Evolutionary conservation across 1,139 yeast genomes (phyloP), one percentile per base, ranked within the genome.

Genomic region (Blastobotrys persicus): DNA sequence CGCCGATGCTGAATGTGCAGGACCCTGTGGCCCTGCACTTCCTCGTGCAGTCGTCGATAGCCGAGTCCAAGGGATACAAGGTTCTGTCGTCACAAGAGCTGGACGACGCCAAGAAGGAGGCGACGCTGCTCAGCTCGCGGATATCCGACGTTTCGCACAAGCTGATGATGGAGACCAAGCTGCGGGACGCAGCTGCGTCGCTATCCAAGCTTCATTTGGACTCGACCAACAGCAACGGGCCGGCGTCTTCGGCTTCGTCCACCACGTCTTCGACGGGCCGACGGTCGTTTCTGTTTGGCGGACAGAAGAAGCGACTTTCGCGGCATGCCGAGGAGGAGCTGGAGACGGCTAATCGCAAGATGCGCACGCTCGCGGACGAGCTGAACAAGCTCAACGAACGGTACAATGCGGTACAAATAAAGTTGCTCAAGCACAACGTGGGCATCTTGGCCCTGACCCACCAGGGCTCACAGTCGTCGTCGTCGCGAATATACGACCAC

Each of bases 301-400:
- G 53, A 23, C 31, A 41, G n/a, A 52, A 52, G 31, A 60, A 59
- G 45, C 56, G 71, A 31, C 54, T 63, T 33, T 65, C 68, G 13
- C 54, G 57, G 40, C 69, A 66, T 44, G 71, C 70, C 7, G 66
- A 59, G 18, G 70, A 66, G 4, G 72, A 68, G 53, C 56, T 57
- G 16, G 64, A 58, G 23, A 48, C 57, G 18, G 59, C 68, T 1
- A 53, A 50, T 33, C 59, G 58, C 35, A 60, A 59, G 33, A 62
- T 68, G 31, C 51, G 48, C 6, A 51, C 49, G 1, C 50, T 68
- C 16, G 61, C 63, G 48, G 44, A 41, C 7, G 62, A 59, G 34
- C 50, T 55, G 14, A 46, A 50, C n/a, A 57, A 55, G 12, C 49
- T 66, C 18, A 44, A 47, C 23, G 52, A 55, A 13, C 54, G 64